Base-by-base conservation (phyloP, 129 eudicot species). In the Lactuca saligna region DNA sequence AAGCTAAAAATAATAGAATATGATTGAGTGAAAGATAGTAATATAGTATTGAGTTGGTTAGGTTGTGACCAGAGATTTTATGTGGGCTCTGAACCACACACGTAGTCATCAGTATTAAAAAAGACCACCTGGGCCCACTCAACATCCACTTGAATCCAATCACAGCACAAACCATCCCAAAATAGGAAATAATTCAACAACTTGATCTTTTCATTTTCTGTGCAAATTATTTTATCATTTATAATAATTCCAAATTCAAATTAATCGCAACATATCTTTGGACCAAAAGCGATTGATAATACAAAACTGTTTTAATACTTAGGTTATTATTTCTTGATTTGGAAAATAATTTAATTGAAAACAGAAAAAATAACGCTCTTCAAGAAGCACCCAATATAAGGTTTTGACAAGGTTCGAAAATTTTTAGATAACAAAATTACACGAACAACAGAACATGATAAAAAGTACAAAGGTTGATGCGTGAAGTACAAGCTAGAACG, bases 41-140 rank as follows among this genome's bases (percentile, higher is more conserved):
- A 29, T 60, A 32, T 59, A 50, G 57, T 68, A 60, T 68, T 29
- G 65, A 54, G 70, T 51, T 61, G 75, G 65, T 54, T 69, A 49
- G 69, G 60, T 39, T 61, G 41, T 63, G 50, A 76, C 81, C 75
- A 76, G 32, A 31, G 65, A 61, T 61, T 69, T 76, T 76, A 53
- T 76, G 75, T 76, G 81, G 81, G 41, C 7, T 61, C 60, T 11
- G 33, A 69, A 44, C 41, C 10, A 14, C 75, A 56, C 75, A 76
- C 81, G 81, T 76, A 70, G 65, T 69, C 51, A 41, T 61, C 71
- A 34, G 16, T 58, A 61, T 35, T 53, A 38, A 51, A 58, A 4
- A 32, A 25, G 55, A 38, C 44, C 54, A 61, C 17, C n/a, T 63
- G 68, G 69, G 63, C 7, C 74, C 68, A 67, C 62, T 20, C 42